These are phyloP conservation scores for Taxillus chinensis DNA, from an alignment of 164 flowering plant species.

Conservation along the genomic window DNA sequence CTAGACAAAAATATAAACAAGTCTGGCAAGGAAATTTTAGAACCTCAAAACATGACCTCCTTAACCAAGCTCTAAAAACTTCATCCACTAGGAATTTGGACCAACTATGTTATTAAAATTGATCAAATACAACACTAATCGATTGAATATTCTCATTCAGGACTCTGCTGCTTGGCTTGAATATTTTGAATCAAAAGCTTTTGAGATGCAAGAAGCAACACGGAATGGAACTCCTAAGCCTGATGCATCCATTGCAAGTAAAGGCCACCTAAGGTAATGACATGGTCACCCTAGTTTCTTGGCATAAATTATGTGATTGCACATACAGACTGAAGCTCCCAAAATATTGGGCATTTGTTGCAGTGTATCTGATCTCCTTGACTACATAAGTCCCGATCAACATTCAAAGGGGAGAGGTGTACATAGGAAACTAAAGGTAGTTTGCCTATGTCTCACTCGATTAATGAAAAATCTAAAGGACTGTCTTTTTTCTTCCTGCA, in stretches of 20 bases:
- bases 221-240: constrained; percentile 78
- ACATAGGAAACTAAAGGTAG: constrained; percentile 71
- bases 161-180: constrained; percentile 98
- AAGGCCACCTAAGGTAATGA: constrained; percentile 95
- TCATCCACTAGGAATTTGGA: too few relatives aligned
- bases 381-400: constrained; percentile 72
- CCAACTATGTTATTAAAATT: too few relatives aligned
- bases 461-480: too few relatives aligned
- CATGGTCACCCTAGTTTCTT: constrained; percentile 27
- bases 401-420: constrained; percentile 46
- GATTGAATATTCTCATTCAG: constrained; percentile 25
- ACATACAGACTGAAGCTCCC: neutral
- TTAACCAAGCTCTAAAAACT: too few relatives aligned
- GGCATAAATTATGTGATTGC: constrained; percentile 7
- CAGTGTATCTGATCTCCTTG: constrained; percentile 96
- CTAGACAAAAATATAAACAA: too few relatives aligned
- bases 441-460: too few relatives aligned
- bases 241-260: constrained; percentile 87
- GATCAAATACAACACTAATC: neutral
- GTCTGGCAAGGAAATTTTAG: too few relatives aligned
- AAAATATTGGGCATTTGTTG: constrained; percentile 20
- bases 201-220: constrained; percentile 94
- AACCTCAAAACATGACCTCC: too few relatives aligned
- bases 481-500: too few relatives aligned
- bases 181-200: constrained; percentile 76